Base-by-base conservation (phyloP, 495 filamentous ascomycete species). In the Barbatosphaeria neglecta region DNA sequence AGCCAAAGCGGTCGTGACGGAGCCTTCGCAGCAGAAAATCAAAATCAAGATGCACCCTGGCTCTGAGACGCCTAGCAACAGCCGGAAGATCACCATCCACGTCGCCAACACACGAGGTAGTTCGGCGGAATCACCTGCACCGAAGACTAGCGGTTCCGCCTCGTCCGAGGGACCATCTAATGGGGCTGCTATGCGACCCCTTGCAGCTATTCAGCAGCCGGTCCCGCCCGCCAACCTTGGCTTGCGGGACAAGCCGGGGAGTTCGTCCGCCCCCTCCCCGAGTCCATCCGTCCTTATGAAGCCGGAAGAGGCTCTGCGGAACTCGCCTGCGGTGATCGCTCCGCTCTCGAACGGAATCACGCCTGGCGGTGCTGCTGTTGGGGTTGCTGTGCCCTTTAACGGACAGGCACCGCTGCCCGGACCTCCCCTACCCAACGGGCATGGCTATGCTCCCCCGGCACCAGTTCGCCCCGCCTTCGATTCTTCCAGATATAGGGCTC, bases 1-100 rank as follows among this genome's bases (percentile, higher is more conserved):
- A 52, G 88, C 86, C 2, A 90, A 84, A 58, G 57, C 68, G 22
- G 67, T 65, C 37, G 75, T 81, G 9, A 66, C 69, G 20, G 82
- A 87, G 53, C 76, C 83, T 6, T 61, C 75, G 24, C 81, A 83
- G 50, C 78, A 82, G 24, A 86, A 84, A 59, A 80, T 93, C 50
- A 90, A 86, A 53, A 68, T 92, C 27, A 87, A 86, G 60, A 67
- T 88, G 53, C 63, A n/a, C n/a, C n/a, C n/a, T n/a, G n/a, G n/a
- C n/a, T n/a, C n/a, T n/a, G n/a, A n/a, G n/a, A n/a, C n/a, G n/a
- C 44, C 49, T 11, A 43, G 50, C 22, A 58, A 60, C 43, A 50
- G 68, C 19, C 72, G 70, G 54, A 76, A 71, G 51, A 76, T 77
- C 50, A 77, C 71, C 20, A 71, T 79, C 38, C 72, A 76, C 38